Percentiles rank a stretch among this genome's conserved stretches.
Evolutionary conservation across 129 eudicot species (phyloP).

Genomic region (Mikania micrantha): DNA sequence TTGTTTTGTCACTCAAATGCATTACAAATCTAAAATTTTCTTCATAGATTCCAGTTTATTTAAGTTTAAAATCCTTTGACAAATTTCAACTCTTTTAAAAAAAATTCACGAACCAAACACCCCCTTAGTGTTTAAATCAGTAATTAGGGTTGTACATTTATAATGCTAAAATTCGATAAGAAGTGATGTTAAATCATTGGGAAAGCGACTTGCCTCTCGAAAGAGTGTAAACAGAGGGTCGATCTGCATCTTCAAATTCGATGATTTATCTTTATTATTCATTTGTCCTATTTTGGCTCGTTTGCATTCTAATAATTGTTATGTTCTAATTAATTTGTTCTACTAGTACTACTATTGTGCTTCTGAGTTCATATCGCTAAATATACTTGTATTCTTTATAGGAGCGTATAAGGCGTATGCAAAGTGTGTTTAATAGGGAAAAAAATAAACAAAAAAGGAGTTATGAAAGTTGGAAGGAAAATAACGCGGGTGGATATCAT

Average conservation of each 20-base stretch:
- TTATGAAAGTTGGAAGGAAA: slow-evolving; percentile 79
- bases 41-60: no score
- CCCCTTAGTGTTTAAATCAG: not conserved
- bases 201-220: not conserved
- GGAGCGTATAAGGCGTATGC: slow-evolving; percentile 96
- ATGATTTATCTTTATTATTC: not conserved
- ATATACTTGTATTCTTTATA: slow-evolving; percentile 9
- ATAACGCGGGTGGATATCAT: slow-evolving; percentile 57
- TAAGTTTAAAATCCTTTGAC: no score
- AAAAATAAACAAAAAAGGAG: slow-evolving; percentile 60
- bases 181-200: not conserved
- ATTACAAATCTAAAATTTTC: no score
- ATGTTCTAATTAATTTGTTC: not conserved
- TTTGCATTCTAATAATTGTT: not conserved
- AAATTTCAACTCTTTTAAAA: no score
- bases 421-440: slow-evolving; percentile 81
- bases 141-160: not conserved
- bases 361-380: not conserved
- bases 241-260: not conserved
- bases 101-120: no score
- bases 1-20: no score
- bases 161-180: not conserved
- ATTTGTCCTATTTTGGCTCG: not conserved
- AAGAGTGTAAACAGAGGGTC: not conserved
- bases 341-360: not conserved